Evolutionary conservation across 2,329 filamentous ascomycete genomes (phyloP), one percentile per base, ranked within the genome.

Genomic region (Aspergillus alliaceus): DNA sequence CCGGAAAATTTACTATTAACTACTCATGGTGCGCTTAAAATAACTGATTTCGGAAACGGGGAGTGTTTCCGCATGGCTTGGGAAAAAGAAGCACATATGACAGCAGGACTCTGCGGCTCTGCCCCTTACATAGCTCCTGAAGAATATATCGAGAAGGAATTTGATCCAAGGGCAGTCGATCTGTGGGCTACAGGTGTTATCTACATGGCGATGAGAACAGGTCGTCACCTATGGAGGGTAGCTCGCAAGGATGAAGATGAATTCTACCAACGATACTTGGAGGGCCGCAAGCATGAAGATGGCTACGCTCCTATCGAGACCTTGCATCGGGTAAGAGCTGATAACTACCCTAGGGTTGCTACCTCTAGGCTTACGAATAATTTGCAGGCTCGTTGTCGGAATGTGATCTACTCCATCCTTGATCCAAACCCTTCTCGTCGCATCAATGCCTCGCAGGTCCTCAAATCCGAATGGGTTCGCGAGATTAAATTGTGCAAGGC

Each of bases 11-110:
- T 99, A 12, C 86, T 99, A 1, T 82, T 99, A 55, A 99, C 95
- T 4, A 95, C 90, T 0, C 91, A 93, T 63, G 95, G 95, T 57
- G 90, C 87, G 14, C 85, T 99, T 66, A 99, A 99, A 72, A 99
- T 99, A 63, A 98, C 95, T 27, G 95, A 99, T 74, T 99, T 99
- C 67, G 95, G 95, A 61, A 99, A 99, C 68, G 95, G 95, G 69
- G 95, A 99, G 76, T 99, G 95, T 76, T 99, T 99, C 84, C 89
- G 95, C 55, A 98, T 98, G 93, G 95, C 95, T 2, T 99, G 95
- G 95, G 95, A 99, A 76, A 95, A 92, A 53, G 93, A 98, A 74
- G 90, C 95, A 20, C 95, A 98, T 76, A 97, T 98, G 93, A 96
- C 96, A 3, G 93, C 92, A 39, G 95, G 95, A 42, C 86, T 99